These are phyloP conservation scores for Alternaria angustiovoidea DNA, from an alignment of 2,329 filamentous ascomycete genomes.

Conservation along the genomic window DNA sequence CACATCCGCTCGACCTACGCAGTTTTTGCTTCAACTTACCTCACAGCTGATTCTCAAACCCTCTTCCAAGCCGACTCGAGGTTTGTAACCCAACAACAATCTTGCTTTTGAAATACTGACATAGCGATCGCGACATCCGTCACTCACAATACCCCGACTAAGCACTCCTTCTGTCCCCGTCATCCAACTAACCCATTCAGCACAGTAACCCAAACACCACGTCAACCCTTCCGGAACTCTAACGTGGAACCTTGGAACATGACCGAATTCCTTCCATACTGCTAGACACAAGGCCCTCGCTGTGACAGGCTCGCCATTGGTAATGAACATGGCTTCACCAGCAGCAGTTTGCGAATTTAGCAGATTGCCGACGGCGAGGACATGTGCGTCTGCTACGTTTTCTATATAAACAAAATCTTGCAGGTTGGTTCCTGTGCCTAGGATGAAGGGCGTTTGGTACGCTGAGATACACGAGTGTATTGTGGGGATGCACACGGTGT, in stretches of 20 bases:
- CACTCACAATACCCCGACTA: constrained; percentile 63
- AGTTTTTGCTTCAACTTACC: constrained; percentile 24
- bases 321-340: constrained; percentile 88
- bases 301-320: constrained; percentile 86
- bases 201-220: constrained; percentile 56
- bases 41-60: constrained; percentile 52
- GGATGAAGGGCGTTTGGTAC: constrained; percentile 76
- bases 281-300: constrained; percentile 89
- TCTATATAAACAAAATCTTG: constrained; percentile 76
- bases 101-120: constrained; percentile 62
- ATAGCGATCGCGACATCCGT: constrained; percentile 63
- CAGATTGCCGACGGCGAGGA: constrained; percentile 79
- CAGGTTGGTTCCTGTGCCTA: constrained; percentile 76
- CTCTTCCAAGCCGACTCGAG: constrained; percentile 60
- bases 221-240: constrained; percentile 59
- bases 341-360: constrained; percentile 67
- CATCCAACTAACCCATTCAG: constrained; percentile 59
- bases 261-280: constrained; percentile 72
- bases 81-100: constrained; percentile 61
- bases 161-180: constrained; percentile 57
- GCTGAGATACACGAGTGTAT: constrained; percentile 75
- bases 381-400: constrained; percentile 79
- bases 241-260: constrained; percentile 60
- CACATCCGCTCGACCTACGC: not conserved
- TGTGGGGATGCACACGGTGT: constrained; percentile 76